phyloP scores from a whole-genome alignment of 176 grass and related monocot species.

The Paspalum notatum region DNA sequence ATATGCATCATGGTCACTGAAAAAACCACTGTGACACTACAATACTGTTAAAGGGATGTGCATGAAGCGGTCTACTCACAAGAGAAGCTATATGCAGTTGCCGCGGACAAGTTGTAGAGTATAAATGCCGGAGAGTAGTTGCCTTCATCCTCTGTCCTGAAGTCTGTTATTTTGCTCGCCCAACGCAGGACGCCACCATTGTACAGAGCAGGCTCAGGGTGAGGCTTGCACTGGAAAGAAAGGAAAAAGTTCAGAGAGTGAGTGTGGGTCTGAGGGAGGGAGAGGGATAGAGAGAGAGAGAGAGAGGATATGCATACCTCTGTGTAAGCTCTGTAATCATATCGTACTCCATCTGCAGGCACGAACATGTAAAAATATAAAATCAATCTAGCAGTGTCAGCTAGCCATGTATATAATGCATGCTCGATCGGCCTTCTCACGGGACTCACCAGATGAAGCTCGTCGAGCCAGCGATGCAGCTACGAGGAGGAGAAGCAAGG shows the following conservation, averaged over 20 bases:
- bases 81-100: constrained; percentile 80
- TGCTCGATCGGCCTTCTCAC: neutral
- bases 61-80: constrained; percentile 46
- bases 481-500: constrained; percentile 32
- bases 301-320: neutral
- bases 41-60: neutral
- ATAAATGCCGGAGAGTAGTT: constrained; percentile 76
- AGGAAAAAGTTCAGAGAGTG: neutral
- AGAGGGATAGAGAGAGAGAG: neutral
- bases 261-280: too few relatives aligned
- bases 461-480: neutral
- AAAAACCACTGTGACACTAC: neutral
- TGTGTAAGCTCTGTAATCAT: constrained; percentile 52
- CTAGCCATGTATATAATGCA: neutral
- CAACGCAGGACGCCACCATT: constrained; percentile 72
- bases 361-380: neutral
- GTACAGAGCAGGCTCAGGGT: constrained; percentile 83
- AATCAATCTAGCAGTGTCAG: neutral
- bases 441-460: constrained; percentile 41
- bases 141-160: constrained; percentile 59
- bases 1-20: too few relatives aligned
- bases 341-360: constrained; percentile 34
- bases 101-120: constrained; percentile 67
- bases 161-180: constrained; percentile 41
- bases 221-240: constrained; percentile 65